Conservation (phyloP, 305 asterid genomes). For the Ilex paraguariensis region DNA sequence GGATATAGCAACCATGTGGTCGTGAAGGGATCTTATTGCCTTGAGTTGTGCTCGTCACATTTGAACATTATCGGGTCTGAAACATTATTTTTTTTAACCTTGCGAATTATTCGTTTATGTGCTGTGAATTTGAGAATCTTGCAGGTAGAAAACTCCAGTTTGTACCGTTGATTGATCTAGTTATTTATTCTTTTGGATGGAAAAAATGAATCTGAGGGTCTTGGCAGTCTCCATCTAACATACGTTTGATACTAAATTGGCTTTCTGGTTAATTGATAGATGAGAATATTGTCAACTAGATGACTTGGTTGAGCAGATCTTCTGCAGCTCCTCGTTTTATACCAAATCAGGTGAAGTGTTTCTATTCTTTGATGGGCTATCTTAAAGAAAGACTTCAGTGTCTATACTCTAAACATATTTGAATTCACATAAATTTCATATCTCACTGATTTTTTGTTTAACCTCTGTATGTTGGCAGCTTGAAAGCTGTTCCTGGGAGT, state of each 20-base stretch:
- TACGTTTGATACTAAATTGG: constrained; percentile 42
- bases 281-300: constrained; percentile 64
- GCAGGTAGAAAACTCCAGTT: constrained; percentile 17
- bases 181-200: constrained; percentile 20
- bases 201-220: constrained; percentile 28
- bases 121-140: constrained; percentile 9
- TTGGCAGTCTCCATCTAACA: constrained; percentile 16
- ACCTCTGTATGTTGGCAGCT: constrained; percentile 42
- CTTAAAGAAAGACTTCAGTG: constrained; percentile 16
- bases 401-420: constrained; percentile 5
- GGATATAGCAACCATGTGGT: constrained; percentile 14
- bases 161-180: constrained; percentile 13
- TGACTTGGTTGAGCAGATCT: constrained; percentile 81
- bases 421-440: constrained; percentile 1
- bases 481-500: constrained; percentile 35
- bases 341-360: constrained; percentile 59
- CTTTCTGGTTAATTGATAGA: constrained; percentile 83
- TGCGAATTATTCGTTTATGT: constrained; percentile 14
- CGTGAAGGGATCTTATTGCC: constrained; percentile 18
- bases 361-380: constrained; percentile 22
- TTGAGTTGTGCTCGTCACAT: constrained; percentile 15
- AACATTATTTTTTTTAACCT: background rate
- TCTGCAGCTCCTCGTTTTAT: constrained; percentile 50
- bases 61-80: constrained; percentile 3
- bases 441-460: constrained; percentile 26